Evolutionary conservation across 1,284 basidiomycete species (phyloP), one percentile per base, ranked within the genome.

Genomic region (Inonotus hispidus): DNA sequence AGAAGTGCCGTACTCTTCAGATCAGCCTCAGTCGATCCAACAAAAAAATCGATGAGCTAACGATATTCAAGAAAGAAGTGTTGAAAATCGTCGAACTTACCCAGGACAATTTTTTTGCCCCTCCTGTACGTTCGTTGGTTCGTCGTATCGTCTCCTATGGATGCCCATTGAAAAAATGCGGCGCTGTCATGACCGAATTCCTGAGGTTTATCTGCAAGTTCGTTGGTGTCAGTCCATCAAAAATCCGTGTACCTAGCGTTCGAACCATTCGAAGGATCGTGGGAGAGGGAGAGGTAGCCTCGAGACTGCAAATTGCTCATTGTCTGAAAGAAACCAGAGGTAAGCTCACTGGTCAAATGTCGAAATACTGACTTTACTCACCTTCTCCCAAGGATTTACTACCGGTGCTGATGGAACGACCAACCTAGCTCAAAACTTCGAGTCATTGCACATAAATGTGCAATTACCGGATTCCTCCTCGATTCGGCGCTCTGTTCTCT

Each of bases 401-500:
- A 27, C 60, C 13, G 59, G 61, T 27, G 43, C 49, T 3, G 65
- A 66, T 53, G 60, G 61, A 13, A 65, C 65, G 7, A 53, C 61
- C 11, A 53, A 66, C 45, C 27, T 29, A 37, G 45, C 32, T 32
- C 41, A 58, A 47, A 46, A 58, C 11, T 49, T 46, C 43, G 59
- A 66, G 19, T 37, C 63, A 14, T 23, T 39, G 19, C 46, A 49
- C 29, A 3, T 52, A 52, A 49, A 62, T 47, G 25, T 56, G 23
- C 45, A 21, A 10, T 25, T 21, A 41, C 29, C 46, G n/a, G n/a
- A n/a, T n/a, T n/a, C n/a, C n/a, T n/a, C n/a, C n/a, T n/a, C n/a
- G n/a, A n/a, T n/a, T n/a, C n/a, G n/a, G n/a, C n/a, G n/a, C n/a
- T n/a, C n/a, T n/a, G 41, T 45, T 14, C 21, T 3, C 21, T 21